Evolutionary conservation across 352 stramenopile species (phyloP).

Genomic region (Thalassiosira pacifica): DNA sequence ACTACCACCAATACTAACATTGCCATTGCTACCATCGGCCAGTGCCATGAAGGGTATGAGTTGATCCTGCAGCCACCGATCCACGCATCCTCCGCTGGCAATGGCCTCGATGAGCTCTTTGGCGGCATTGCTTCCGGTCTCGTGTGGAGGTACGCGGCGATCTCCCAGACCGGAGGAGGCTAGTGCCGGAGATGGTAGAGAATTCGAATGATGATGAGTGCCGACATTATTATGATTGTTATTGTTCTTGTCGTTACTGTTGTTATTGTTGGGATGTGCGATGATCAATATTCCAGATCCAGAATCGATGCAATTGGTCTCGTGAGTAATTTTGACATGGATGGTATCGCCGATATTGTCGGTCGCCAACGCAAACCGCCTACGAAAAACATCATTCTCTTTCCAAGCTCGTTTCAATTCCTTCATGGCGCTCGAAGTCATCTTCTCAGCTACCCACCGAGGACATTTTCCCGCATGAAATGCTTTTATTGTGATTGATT

Average conservation of each 20-base stretch:
- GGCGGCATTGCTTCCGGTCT: conserved; percentile 58
- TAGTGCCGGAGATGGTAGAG: conserved; percentile 32
- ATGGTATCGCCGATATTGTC: conserved; percentile 16
- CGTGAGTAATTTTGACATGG: conserved; percentile 46
- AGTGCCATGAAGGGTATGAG: conserved; percentile 85
- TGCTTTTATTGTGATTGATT: conserved; percentile 50
- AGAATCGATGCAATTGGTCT: conserved; percentile 58
- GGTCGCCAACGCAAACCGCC: conserved; percentile 14
- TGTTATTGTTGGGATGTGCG: conserved; percentile 43
- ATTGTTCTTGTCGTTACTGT: background rate
- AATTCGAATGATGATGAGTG: background rate
- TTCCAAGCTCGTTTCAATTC: conserved; percentile 31
- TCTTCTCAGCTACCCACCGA: conserved; percentile 47
- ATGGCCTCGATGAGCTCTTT: conserved; percentile 66
- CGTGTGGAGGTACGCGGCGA: conserved; percentile 43
- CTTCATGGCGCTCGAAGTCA: conserved; percentile 44
- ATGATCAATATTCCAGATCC: conserved; percentile 74
- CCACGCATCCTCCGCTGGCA: conserved; percentile 70
- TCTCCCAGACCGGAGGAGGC: conserved; percentile 61
- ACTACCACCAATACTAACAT: no score
- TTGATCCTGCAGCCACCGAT: conserved; percentile 82
- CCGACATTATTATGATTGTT: no score
- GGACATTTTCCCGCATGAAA: conserved; percentile 70
- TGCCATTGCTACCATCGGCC: conserved; percentile 44
- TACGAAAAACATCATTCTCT: conserved; percentile 23